Evolutionary conservation across 1,139 yeast genomes (phyloP).

Genomic region (Blastobotrys illinoisensis): DNA sequence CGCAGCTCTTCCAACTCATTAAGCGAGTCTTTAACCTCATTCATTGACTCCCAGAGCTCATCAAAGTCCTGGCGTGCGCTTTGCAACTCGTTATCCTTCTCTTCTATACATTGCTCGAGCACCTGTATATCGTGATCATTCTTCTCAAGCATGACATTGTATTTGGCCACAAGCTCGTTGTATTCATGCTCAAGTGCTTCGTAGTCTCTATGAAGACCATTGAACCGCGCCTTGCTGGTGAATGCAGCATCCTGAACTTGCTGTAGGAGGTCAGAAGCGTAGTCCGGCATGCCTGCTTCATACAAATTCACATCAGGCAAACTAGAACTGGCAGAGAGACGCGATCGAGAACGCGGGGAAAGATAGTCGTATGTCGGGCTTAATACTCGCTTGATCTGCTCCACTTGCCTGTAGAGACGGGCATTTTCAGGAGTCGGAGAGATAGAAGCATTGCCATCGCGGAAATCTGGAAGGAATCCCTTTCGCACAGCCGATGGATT

Average conservation of each 20-base stretch:
- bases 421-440: slow-evolving; percentile 2
- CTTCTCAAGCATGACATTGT: slow-evolving; percentile 3
- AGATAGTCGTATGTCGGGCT: slow-evolving; percentile 4
- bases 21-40: slow-evolving; percentile 7
- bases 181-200: slow-evolving; percentile 6
- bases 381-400: slow-evolving; percentile 9
- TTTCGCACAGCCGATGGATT: background rate
- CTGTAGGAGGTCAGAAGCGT: slow-evolving; percentile 7
- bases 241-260: slow-evolving; percentile 14
- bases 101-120: slow-evolving; percentile 3
- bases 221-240: slow-evolving; percentile 2
- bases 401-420: slow-evolving; percentile 10
- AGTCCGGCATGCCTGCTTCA: slow-evolving; percentile 1
- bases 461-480: background rate
- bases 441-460: background rate
- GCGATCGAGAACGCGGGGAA: slow-evolving; percentile 5
- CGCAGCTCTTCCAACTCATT: slow-evolving; percentile 11
- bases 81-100: slow-evolving; percentile 10
- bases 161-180: slow-evolving; percentile 4
- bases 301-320: background rate
- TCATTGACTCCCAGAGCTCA: slow-evolving; percentile 11
- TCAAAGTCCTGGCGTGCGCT: slow-evolving; percentile 11
- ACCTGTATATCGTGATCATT: slow-evolving; percentile 6
- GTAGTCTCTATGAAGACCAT: slow-evolving; percentile 9
- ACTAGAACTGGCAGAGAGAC: slow-evolving; percentile 5